Evolutionary conservation across 2,329 filamentous ascomycete genomes (phyloP).

Genomic region (Colletotrichum trifolii): DNA sequence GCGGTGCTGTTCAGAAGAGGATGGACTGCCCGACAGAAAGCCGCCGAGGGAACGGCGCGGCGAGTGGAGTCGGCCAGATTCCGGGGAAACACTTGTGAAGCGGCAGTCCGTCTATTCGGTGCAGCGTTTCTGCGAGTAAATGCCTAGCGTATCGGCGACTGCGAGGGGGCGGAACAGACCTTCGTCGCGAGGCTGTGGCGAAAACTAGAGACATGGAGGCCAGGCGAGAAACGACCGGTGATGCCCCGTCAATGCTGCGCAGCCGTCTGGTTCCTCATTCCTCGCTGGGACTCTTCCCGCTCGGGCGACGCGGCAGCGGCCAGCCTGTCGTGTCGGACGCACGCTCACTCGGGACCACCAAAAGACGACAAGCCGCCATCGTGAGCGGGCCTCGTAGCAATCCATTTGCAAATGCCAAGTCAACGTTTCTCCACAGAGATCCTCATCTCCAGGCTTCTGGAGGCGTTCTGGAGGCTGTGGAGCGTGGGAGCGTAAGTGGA

Average conservation of each 20-base stretch:
- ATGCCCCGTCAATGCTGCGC: conserved; percentile 30
- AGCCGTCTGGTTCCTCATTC: conserved; percentile 1
- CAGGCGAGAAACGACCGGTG: background rate
- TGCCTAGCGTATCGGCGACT: conserved; percentile 30
- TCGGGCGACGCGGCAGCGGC: conserved; percentile 29
- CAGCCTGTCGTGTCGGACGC: conserved; percentile 15
- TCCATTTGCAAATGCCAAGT: conserved; percentile 34
- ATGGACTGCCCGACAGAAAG: background rate
- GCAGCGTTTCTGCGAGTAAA: conserved; percentile 3
- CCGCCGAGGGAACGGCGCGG: conserved; percentile 7
- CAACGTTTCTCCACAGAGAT: conserved; percentile 14
- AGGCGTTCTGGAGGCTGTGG: conserved; percentile 31
- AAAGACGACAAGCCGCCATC: conserved; percentile 23
- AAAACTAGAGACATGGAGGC: conserved; percentile 18
- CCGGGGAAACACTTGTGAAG: conserved; percentile 24
- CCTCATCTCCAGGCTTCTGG: conserved; percentile 33
- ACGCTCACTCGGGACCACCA: conserved; percentile 17
- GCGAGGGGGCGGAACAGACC: conserved; percentile 30
- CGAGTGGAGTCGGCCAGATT: conserved; percentile 33
- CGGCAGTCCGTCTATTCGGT: background rate
- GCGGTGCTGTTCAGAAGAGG: conserved; percentile 24
- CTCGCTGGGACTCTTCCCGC: background rate
- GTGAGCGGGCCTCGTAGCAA: conserved; percentile 26
- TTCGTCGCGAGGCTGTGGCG: conserved; percentile 34
- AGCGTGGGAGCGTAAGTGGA: conserved; percentile 16